Evolutionary conservation across 331 rosid species (phyloP).

Genomic region (Quercus lobata): DNA sequence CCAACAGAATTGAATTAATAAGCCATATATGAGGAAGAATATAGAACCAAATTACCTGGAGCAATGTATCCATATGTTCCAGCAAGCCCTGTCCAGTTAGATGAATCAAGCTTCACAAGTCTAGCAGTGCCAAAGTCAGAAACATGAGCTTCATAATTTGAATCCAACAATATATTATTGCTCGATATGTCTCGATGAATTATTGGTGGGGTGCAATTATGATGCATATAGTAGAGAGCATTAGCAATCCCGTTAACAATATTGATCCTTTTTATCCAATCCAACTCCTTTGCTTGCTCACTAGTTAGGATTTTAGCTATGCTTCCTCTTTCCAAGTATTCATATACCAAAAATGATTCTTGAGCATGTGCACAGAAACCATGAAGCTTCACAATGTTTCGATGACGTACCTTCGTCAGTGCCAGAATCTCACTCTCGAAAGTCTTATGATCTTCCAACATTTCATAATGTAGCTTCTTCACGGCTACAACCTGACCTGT

Average conservation of each 20-base stretch:
- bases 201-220: slow-evolving; percentile 8
- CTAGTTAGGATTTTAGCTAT: background rate
- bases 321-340: slow-evolving; percentile 20
- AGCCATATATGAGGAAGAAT: background rate
- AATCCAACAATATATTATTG: slow-evolving; percentile 8
- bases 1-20: background rate
- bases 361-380: slow-evolving; percentile 13
- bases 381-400: slow-evolving; percentile 14
- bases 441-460: background rate
- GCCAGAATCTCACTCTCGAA: slow-evolving; percentile 5
- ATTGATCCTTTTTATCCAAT: slow-evolving; percentile 2
- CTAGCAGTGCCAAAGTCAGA: background rate
- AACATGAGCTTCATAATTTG: slow-evolving; percentile 8
- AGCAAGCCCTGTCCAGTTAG: background rate
- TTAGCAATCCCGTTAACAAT: slow-evolving; percentile 2
- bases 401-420: slow-evolving; percentile 3
- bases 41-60: background rate
- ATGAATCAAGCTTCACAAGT: background rate
- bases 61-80: slow-evolving; percentile 20
- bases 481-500: slow-evolving; percentile 16
- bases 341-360: slow-evolving; percentile 4
- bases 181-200: slow-evolving; percentile 15
- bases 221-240: slow-evolving; percentile 16
- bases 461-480: background rate
- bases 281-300: background rate